A percentile compares a stretch with the other conserved stretches of the same genome.
Conservation (phyloP, 768 basidiomycete species). For the Mycena indigotica region DNA sequence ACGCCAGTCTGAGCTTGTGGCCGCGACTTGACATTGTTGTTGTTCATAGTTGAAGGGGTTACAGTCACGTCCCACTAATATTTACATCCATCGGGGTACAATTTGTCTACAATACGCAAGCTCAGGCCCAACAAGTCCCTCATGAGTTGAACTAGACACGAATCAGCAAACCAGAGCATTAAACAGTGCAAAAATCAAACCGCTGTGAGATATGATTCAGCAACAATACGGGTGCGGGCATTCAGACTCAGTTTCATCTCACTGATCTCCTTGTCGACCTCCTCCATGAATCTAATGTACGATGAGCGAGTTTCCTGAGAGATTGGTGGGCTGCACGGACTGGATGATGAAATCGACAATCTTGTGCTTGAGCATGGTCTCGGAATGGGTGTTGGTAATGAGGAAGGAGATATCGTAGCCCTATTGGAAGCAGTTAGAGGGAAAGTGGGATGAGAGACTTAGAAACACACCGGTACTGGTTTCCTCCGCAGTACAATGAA, state of each 20-base stretch:
- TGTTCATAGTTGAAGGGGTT: slow-evolving; percentile 10
- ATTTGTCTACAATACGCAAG: background rate
- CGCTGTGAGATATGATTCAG: slow-evolving; percentile 93
- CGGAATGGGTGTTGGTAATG: slow-evolving; percentile 94
- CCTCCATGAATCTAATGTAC: slow-evolving; percentile 86
- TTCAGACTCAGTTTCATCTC: slow-evolving; percentile 99
- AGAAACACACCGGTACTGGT: slow-evolving; percentile 72
- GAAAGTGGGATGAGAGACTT: background rate
- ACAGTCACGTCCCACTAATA: background rate
- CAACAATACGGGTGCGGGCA: slow-evolving; percentile 93
- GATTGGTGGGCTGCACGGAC: slow-evolving; percentile 50
- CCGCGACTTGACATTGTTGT: slow-evolving; percentile 3
- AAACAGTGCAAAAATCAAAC: slow-evolving; percentile 48
- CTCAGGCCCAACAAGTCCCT: slow-evolving; percentile 17
- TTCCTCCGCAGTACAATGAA: slow-evolving; percentile 96
- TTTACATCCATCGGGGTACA: background rate
- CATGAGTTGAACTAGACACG: slow-evolving; percentile 42
- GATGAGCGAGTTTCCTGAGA: slow-evolving; percentile 13
- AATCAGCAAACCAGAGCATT: background rate
- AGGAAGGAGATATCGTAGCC: slow-evolving; percentile 99
- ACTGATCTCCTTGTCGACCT: slow-evolving; percentile 98
- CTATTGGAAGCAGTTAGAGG: slow-evolving; percentile 41
- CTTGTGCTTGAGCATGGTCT: slow-evolving; percentile 99
- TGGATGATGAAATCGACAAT: slow-evolving; percentile 99
- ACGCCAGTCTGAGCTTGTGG: slow-evolving; percentile 50